Evolutionary conservation across 805 yeast genomes (phyloP).

Genomic region (Kodamaea fukazawae): DNA sequence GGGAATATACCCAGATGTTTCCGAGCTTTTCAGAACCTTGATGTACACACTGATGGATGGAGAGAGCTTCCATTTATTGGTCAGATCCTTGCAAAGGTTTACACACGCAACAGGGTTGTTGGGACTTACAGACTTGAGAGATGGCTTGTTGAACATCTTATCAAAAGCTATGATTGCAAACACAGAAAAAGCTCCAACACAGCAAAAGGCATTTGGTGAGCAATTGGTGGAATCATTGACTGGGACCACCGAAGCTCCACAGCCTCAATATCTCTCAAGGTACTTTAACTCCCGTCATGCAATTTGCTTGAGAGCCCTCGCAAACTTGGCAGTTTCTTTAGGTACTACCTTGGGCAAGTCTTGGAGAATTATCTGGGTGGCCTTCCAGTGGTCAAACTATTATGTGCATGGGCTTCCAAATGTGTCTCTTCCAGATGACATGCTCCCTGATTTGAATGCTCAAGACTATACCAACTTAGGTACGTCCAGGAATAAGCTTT

Average conservation of each 20-base stretch:
- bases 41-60: constrained; percentile 67
- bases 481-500: constrained; percentile 54
- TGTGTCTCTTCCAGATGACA: constrained; percentile 15
- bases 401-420: constrained; percentile 55
- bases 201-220: constrained; percentile 46
- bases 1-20: constrained; percentile 24
- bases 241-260: constrained; percentile 1
- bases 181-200: constrained; percentile 11
- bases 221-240: constrained; percentile 45
- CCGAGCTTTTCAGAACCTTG: constrained; percentile 34
- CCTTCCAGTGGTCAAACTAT: constrained; percentile 79
- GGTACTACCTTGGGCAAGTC: constrained; percentile 67
- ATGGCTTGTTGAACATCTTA: constrained; percentile 39
- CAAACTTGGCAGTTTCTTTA: constrained; percentile 74
- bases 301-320: constrained; percentile 72
- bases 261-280: constrained; percentile 25
- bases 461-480: constrained; percentile 54
- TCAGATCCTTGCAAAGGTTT: constrained; percentile 74
- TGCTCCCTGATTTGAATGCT: constrained; percentile 35
- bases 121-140: constrained; percentile 54
- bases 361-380: constrained; percentile 60
- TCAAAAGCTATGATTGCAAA: constrained; percentile 24
- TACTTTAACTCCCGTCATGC: constrained; percentile 64
- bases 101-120: constrained; percentile 81
- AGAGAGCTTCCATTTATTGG: constrained; percentile 62